Base-by-base conservation (phyloP, 139 green algal genomes). In the Pycnococcus provasolii region DNA sequence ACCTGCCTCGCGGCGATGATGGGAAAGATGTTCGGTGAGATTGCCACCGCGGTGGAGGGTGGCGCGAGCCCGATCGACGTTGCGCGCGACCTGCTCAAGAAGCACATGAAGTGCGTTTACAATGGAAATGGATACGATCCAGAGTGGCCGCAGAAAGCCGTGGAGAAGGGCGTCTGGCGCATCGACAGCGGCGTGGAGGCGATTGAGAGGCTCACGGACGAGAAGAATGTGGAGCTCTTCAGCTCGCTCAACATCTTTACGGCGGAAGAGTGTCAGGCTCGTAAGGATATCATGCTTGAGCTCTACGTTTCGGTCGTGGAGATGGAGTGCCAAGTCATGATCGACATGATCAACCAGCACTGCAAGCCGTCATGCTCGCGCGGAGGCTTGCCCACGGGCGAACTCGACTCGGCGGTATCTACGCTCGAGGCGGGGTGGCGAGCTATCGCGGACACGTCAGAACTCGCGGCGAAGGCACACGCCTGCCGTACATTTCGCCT, bases 71-170 rank as follows among this genome's bases (percentile, higher is more conserved):
- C 60, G 15, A 47, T 63, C 4, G 45, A 40, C 13, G 58, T 75
- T 43, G 61, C 69, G 1, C 61, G 65, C n/a, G 54, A 66, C 15
- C 42, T 75, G 1, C 48, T 75, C 6, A 70, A 70, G 43, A 15
- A 65, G 15, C 69, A 75, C 69, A 48, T 62, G 6, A 67, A 74
- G 60, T 46, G 45, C 46, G 52, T 77, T 13, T 77, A 68, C 64
- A 72, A 77, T 45, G 71, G 71, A 40, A 64, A 77, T 58, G 71
- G 71, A 50, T 77, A 77, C 64, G 63, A 68, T 43, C 64, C 63
- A 26, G 64, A 68, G 11, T 77, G 71, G 71, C 71, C 63, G 52
- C 58, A 65, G 42, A 50, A 62, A n/a, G 71, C 71, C 37, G 64
- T 60, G 13, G 47, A 67, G 43, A 42, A 61, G 26, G 64, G 55